Conservation (phyloP, 23 red algal genomes). For the Gracilariopsis chorda region DNA sequence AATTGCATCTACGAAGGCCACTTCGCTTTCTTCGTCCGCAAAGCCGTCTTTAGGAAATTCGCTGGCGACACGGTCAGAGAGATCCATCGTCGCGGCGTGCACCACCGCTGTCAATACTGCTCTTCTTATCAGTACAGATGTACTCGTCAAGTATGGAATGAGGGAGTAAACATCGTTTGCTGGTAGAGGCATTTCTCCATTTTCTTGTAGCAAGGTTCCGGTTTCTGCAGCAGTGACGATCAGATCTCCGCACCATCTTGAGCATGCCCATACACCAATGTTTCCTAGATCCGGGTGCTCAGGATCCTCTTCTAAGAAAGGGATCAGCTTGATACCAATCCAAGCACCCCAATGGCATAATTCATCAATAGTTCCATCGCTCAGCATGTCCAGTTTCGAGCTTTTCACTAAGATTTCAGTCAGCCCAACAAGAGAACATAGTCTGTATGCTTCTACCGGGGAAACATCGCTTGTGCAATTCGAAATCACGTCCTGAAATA, state of each 20-base stretch:
- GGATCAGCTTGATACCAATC: conserved; percentile 13
- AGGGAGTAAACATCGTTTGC: conserved; percentile 5
- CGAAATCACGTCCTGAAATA: not conserved
- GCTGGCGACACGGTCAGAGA: not conserved
- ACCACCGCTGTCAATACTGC: conserved; percentile 33
- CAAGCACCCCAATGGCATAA: conserved; percentile 49
- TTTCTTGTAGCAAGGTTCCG: not conserved
- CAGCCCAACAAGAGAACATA: not conserved
- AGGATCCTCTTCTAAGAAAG: conserved; percentile 10
- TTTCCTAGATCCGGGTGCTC: not conserved
- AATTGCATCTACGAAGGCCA: conserved; percentile 3
- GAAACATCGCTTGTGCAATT: not conserved
- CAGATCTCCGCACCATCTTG: not conserved
- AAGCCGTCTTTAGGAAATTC: conserved; percentile 45
- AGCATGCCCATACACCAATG: not conserved
- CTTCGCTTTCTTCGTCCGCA: conserved; percentile 16
- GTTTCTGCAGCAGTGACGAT: conserved; percentile 36
- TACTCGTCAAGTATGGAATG: conserved; percentile 11
- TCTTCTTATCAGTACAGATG: not conserved
- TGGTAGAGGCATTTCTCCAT: conserved; percentile 29
- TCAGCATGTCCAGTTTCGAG: not conserved
- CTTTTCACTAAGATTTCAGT: not conserved
- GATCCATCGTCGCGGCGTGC: conserved; percentile 28
- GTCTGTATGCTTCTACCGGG: not conserved
- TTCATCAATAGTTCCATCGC: not conserved